Evolutionary conservation across 1,139 yeast genomes (phyloP).

Genomic region (Taphrina populina): DNA sequence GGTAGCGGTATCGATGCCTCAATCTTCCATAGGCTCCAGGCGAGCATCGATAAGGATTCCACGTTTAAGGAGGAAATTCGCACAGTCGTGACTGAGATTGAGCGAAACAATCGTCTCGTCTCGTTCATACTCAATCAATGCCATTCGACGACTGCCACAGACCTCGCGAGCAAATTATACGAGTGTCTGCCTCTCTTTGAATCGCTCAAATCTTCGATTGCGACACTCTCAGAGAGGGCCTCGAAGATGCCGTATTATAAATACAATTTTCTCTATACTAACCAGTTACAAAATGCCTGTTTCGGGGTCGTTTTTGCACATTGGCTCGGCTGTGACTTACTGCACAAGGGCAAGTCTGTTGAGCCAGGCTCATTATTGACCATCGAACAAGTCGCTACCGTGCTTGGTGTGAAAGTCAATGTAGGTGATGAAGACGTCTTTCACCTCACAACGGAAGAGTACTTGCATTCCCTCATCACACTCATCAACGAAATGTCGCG

Average conservation of each 20-base stretch:
- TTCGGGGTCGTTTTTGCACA: slow-evolving; percentile 37
- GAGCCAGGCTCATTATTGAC: slow-evolving; percentile 33
- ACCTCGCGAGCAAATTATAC: slow-evolving; percentile 1
- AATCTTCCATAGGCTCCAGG: slow-evolving; percentile 11
- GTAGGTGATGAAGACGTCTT: slow-evolving; percentile 38
- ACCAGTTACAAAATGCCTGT: slow-evolving; percentile 41
- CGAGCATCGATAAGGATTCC: slow-evolving; percentile 19
- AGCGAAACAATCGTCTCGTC: slow-evolving; percentile 23
- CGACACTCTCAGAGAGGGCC: slow-evolving; percentile 27
- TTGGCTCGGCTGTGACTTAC: slow-evolving; percentile 38
- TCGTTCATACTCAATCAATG: slow-evolving; percentile 19
- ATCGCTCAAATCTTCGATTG: slow-evolving; percentile 8
- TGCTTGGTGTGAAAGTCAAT: slow-evolving; percentile 35
- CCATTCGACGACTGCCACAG: slow-evolving; percentile 12
- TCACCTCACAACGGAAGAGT: slow-evolving; percentile 43
- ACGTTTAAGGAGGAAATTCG: slow-evolving; percentile 8
- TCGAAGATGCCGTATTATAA: slow-evolving; percentile 40
- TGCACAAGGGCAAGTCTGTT: slow-evolving; percentile 20
- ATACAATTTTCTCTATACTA: slow-evolving; percentile 41
- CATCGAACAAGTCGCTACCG: slow-evolving; percentile 39
- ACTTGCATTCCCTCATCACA: slow-evolving; percentile 43
- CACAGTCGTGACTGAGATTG: slow-evolving; percentile 23
- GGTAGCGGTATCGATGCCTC: slow-evolving; percentile 16
- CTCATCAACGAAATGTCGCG: slow-evolving; percentile 43
- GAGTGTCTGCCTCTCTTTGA: slow-evolving; percentile 2